Conservation (phyloP, 805 yeast genomes). For the Zygosaccharomyces lentus region DNA sequence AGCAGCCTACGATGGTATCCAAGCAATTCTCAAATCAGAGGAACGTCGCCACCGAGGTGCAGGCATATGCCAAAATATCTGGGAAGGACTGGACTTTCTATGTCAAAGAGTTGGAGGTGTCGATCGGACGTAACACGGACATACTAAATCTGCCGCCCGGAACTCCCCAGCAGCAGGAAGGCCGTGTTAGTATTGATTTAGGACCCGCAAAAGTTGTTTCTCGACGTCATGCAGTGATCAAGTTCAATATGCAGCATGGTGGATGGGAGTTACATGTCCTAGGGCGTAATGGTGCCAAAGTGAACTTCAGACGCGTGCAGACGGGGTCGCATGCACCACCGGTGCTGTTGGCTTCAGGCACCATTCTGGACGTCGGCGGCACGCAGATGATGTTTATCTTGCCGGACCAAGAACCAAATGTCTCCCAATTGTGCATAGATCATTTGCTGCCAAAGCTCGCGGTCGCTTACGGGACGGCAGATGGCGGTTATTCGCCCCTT, state of each 20-base stretch:
- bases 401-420: slow-evolving; percentile 79
- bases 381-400: slow-evolving; percentile 98
- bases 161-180: slow-evolving; percentile 1
- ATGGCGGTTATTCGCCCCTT: slow-evolving; percentile 20
- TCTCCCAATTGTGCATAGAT: slow-evolving; percentile 42
- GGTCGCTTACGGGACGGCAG: slow-evolving; percentile 18
- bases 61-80: slow-evolving; percentile 95
- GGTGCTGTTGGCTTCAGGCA: slow-evolving; percentile 74
- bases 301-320: slow-evolving; percentile 56
- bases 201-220: slow-evolving; percentile 98
- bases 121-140: slow-evolving; percentile 82
- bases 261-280: slow-evolving; percentile 79
- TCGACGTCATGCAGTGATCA: slow-evolving; percentile 81
- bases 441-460: slow-evolving; percentile 34
- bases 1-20: slow-evolving; percentile 72
- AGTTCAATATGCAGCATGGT: slow-evolving; percentile 67
- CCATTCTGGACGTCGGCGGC: slow-evolving; percentile 89
- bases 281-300: slow-evolving; percentile 92
- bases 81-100: slow-evolving; percentile 93
- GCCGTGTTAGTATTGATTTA: slow-evolving; percentile 59
- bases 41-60: slow-evolving; percentile 66
- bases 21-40: slow-evolving; percentile 67
- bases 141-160: slow-evolving; percentile 9
- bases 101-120: slow-evolving; percentile 68
- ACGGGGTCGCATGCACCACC: slow-evolving; percentile 45